A percentile compares a stretch with the other conserved stretches of the same genome.
These are phyloP conservation scores for Pseudogymnoascus sp. DNA, from an alignment of 2,329 filamentous ascomycete species.

Conservation along the genomic window DNA sequence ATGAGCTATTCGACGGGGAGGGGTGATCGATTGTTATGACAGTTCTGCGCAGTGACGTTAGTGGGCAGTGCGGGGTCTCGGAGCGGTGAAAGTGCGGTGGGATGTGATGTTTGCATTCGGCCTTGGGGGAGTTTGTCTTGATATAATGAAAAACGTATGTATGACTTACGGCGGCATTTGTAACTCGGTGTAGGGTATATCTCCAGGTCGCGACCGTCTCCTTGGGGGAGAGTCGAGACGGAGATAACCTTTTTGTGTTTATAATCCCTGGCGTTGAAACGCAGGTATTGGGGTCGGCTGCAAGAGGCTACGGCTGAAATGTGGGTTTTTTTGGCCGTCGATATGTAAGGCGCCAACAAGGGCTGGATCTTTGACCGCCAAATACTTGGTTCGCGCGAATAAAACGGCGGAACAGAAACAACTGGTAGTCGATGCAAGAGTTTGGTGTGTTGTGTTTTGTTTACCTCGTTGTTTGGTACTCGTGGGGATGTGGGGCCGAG, in stretches of 20 bases:
- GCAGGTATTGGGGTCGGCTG: not conserved
- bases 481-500: slow-evolving; percentile 7
- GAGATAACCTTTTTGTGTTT: slow-evolving; percentile 20
- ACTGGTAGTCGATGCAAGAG: not conserved
- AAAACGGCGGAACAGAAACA: not conserved
- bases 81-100: slow-evolving; percentile 3
- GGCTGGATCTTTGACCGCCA: not conserved
- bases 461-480: slow-evolving; percentile 5
- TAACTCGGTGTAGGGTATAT: slow-evolving; percentile 21
- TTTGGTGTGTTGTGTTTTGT: slow-evolving; percentile 7
- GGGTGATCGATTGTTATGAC: slow-evolving; percentile 20
- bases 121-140: not conserved
- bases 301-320: slow-evolving; percentile 7
- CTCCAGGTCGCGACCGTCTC: slow-evolving; percentile 26
- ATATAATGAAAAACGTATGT: not conserved
- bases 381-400: not conserved
- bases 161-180: slow-evolving; percentile 17
- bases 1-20: slow-evolving; percentile 19
- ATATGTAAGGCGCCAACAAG: slow-evolving; percentile 4
- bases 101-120: not conserved
- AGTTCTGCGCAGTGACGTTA: slow-evolving; percentile 15
- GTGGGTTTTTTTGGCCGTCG: not conserved
- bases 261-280: slow-evolving; percentile 8
- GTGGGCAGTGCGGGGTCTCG: slow-evolving; percentile 6
- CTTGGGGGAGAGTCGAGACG: slow-evolving; percentile 26